phyloP scores from a whole-genome alignment of 2,329 filamentous ascomycete genomes.

The Geosmithia putterillii region DNA sequence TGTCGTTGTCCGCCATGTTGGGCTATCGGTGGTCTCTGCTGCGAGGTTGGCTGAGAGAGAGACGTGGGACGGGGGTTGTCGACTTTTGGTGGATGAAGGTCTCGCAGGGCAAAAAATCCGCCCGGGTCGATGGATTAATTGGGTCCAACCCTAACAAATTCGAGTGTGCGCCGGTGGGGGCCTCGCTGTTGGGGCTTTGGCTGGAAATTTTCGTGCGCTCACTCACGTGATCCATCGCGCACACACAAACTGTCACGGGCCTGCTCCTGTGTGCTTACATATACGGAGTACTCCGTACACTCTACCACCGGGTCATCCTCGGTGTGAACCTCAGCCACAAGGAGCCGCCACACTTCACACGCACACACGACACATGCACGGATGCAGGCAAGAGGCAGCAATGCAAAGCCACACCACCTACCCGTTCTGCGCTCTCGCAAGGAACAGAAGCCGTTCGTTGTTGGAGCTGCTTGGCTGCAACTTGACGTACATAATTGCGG shows the following conservation, averaged over 20 bases:
- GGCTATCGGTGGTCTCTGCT: constrained; percentile 36
- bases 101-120: constrained; percentile 20
- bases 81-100: constrained; percentile 5
- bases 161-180: constrained; percentile 5
- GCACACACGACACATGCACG: neutral
- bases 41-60: constrained; percentile 12
- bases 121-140: constrained; percentile 20
- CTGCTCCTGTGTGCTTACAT: too few species aligned
- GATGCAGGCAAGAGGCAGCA: too few species aligned
- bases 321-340: neutral
- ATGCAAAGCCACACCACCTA: too few species aligned
- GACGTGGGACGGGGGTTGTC: constrained; percentile 1
- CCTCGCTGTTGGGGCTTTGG: neutral
- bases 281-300: neutral
- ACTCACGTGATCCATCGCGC: neutral
- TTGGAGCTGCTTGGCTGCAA: too few species aligned
- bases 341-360: neutral
- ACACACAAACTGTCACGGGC: too few species aligned
- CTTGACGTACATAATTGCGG: neutral
- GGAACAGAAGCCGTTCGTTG: too few species aligned
- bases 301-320: neutral
- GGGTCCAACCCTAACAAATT: constrained; percentile 31
- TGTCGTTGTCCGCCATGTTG: constrained; percentile 73
- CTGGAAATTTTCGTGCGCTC: neutral
- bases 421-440: too few species aligned